Base-by-base conservation (phyloP, 2,329 filamentous ascomycete genomes). In the Stachybotrys elegans region DNA sequence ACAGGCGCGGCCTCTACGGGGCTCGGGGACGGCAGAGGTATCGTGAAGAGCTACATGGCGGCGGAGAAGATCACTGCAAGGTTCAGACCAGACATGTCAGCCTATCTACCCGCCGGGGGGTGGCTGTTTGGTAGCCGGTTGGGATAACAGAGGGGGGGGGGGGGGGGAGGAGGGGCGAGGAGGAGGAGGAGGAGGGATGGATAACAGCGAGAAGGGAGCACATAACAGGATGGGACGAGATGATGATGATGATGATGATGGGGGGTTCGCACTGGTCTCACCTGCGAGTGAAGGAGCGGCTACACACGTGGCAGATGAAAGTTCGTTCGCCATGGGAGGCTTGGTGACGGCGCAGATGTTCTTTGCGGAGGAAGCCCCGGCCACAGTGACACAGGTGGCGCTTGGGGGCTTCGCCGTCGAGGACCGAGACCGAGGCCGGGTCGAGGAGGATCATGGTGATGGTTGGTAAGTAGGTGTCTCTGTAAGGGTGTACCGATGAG, bases 341-440 rank as follows among this genome's bases (percentile, higher is more conserved):
- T 49, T 69, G 61, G 48, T 69, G 66, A 4, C 66, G 57, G 6
- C 62, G 51, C 29, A 69, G 51, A 34, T 69, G 66, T 45, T 69
- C 66, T 41, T 68, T 69, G 45, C 66, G 55, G 34, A 69, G 57
- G 44, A 68, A 69, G 17, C 58, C 58, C 48, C 65, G 67, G 12
- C 66, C 66, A 43, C 66, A 69, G 34, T 68, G 65, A 39, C 66
- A 69, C 7, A 53, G 44, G 54, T 63, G 61, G n/a, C 60, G 58
- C 42, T 51, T 45, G 19, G 43, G 43, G n/a, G 48, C 14, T 17
- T 34, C 14, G 3, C n/a, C 31, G n/a, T 34, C n/a, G n/a, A n/a
- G n/a, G n/a, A n/a, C n/a, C n/a, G n/a, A n/a, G n/a, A n/a, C n/a
- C n/a, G n/a, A n/a, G n/a, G n/a, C n/a, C n/a, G n/a, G n/a, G n/a